Evolutionary conservation across 495 filamentous ascomycete species (phyloP), one percentile per base, ranked within the genome.

Genomic region (Hamigera avellanea): DNA sequence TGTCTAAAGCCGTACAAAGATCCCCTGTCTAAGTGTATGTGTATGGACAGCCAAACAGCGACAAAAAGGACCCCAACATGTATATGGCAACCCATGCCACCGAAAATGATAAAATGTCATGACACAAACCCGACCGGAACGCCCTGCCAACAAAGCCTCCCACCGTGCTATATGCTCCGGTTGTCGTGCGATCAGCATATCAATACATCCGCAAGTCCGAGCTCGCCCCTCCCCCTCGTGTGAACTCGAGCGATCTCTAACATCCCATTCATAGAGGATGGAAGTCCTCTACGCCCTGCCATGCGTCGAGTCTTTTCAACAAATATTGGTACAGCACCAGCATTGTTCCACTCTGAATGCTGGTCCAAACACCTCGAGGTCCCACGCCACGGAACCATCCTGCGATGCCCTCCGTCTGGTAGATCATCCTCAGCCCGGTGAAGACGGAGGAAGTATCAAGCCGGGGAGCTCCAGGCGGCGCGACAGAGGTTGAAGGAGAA

Each of bases 361-460:
- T 93, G 32, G 91, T 96, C 91, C 91, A 98, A n/a, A 95, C 86
- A 37, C 78, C 76, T 21, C 91, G 75, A 7, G 91, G 91, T 4
- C 86, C 91, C 23, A 98, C 91, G 9, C 91, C 91, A 25, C 93
- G 76, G 57, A 98, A 98, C 77, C 88, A 93, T 8, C 91, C 93
- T 1, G 63, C 73, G 26, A 95, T 37, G 1, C 91, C 91, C 55
- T 98, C 91, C 1, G 80, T 81, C 41, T 72, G 73, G 60, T 95
- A 98, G 31, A 98, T 87, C 21, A 91, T 68, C 47, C 67, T 80
- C 34, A 98, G 61, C 0, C 91, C 93, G 0, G 75, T 89, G 35
- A 91, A 61, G 19, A 96, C 80, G 1, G 86, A 93, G 6, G 82
- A 85, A 8, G 93, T 95, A 49, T 93, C 78, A 28, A 98, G 66